phyloP scores from a whole-genome alignment of 148 eudicot genomes.

The Rheum nobile region DNA sequence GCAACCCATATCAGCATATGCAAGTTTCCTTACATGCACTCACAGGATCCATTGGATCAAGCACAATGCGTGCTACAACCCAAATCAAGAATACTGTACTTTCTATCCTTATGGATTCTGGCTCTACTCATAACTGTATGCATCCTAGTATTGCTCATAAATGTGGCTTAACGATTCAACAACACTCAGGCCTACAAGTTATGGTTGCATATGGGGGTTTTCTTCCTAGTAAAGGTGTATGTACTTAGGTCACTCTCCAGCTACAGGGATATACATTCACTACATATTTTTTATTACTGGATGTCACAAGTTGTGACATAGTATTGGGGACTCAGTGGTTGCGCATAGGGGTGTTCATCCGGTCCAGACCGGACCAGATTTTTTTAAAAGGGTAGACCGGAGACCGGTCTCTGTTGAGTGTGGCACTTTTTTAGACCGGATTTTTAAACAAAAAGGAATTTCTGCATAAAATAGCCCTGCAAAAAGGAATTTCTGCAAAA shows the following conservation, averaged over 20 bases:
- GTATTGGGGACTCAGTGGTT: neutral
- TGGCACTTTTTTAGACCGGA: no score
- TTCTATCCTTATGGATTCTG: neutral
- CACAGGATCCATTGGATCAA: neutral
- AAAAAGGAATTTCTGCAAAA: no score
- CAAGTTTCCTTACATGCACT: neutral
- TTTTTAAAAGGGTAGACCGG: no score
- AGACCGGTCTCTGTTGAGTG: no score
- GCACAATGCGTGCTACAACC: neutral
- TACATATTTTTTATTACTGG: neutral
- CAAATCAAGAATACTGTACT: neutral
- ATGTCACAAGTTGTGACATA: neutral
- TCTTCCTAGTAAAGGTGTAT: neutral
- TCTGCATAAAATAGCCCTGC: no score
- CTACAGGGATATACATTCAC: neutral
- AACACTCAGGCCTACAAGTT: neutral
- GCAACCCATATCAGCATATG: neutral
- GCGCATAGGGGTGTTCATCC: no score
- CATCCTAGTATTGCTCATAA: neutral
- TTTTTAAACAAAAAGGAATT: no score
- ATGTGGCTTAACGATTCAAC: neutral
- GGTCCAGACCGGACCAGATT: no score
- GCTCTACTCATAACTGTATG: neutral
- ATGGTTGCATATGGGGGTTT: neutral
- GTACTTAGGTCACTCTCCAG: neutral